Conservation (phyloP, 78 protist species). For the Dictyostelium citrinum region DNA sequence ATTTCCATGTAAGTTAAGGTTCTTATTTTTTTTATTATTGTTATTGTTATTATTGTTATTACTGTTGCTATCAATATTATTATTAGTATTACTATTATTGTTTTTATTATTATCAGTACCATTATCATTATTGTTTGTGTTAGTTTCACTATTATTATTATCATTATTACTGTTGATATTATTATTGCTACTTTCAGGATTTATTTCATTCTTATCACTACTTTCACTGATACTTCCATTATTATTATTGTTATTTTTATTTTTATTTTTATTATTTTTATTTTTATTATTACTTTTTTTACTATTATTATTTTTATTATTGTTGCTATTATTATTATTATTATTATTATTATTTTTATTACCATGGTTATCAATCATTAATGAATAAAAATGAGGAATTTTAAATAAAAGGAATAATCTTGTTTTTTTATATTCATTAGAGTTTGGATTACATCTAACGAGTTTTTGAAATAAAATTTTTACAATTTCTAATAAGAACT, state of each 20-base stretch:
- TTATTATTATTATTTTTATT: not conserved
- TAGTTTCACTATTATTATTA: not conserved
- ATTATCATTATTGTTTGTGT: not conserved
- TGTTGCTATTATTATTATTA: not conserved
- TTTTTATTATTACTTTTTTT: not conserved
- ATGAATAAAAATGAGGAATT: constrained; percentile 17
- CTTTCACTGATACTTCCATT: not conserved
- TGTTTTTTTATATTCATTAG: not conserved
- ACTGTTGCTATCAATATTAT: not conserved
- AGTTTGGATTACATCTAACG: not conserved
- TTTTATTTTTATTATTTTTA: not conserved
- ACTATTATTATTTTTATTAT: not conserved
- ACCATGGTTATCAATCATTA: not conserved
- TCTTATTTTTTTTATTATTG: not conserved
- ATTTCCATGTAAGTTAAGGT: not conserved
- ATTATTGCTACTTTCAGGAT: not conserved
- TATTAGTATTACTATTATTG: not conserved
- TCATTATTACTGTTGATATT: not conserved
- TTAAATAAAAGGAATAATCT: constrained; percentile 16
- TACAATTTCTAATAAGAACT: not conserved
- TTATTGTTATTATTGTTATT: not conserved
- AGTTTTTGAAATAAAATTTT: constrained; percentile 1
- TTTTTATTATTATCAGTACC: not conserved
- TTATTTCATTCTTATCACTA: too few species aligned
- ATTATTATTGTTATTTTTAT: not conserved